Evolutionary conservation across 2,329 filamentous ascomycete species (phyloP).

Genomic region (Verticillium zaregamsianum): DNA sequence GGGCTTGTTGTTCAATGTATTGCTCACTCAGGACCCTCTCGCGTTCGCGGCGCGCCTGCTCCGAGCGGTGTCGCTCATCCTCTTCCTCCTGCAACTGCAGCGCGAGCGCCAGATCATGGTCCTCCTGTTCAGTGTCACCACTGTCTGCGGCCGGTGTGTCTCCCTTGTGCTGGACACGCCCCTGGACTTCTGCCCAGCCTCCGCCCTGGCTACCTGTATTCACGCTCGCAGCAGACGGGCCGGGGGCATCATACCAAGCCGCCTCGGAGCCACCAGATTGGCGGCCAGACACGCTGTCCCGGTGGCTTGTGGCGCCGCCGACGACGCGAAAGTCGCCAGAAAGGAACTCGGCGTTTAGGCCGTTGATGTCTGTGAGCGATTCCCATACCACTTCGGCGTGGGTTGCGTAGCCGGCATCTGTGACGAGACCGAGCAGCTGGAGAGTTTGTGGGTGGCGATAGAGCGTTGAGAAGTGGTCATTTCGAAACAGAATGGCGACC

Average conservation of each 20-base stretch:
- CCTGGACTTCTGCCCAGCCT: conserved; percentile 51
- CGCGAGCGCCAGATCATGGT: conserved; percentile 82
- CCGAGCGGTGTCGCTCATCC: conserved; percentile 66
- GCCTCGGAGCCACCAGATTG: neutral
- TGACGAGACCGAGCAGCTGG: conserved; percentile 79
- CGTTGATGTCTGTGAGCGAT: conserved; percentile 82
- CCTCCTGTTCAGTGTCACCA: conserved; percentile 53
- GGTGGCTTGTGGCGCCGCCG: conserved; percentile 43
- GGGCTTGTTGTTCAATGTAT: conserved; percentile 62
- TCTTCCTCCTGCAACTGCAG: conserved; percentile 94
- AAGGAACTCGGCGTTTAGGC: conserved; percentile 76
- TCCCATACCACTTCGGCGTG: conserved; percentile 97
- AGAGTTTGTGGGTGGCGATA: conserved; percentile 80
- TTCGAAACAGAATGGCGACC: conserved; percentile 89
- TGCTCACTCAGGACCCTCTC: conserved; percentile 67
- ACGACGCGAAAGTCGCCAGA: conserved; percentile 87
- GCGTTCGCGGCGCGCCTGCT: conserved; percentile 57
- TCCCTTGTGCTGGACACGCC: conserved; percentile 5
- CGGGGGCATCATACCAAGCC: neutral
- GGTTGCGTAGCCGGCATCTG: conserved; percentile 82
- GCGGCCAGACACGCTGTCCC: neutral
- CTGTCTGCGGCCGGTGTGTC: neutral
- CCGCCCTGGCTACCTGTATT: conserved; percentile 22
- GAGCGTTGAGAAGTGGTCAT: conserved; percentile 93
- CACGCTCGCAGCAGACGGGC: conserved; percentile 3